These are phyloP conservation scores for Exophiala sp. DNA, from an alignment of 2,329 filamentous ascomycete species.

Conservation along the genomic window DNA sequence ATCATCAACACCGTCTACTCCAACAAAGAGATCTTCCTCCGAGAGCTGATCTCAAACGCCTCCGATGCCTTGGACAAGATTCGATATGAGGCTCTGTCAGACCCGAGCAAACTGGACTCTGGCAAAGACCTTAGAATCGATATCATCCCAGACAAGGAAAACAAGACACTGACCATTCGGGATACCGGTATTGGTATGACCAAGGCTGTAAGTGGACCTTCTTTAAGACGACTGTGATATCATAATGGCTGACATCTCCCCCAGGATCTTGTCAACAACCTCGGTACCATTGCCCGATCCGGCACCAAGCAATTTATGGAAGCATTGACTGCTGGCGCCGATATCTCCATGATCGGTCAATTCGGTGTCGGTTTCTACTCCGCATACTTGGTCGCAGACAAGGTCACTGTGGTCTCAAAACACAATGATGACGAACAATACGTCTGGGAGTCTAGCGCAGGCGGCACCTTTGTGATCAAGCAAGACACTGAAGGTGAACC, in stretches of 20 bases:
- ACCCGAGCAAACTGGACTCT: conserved; percentile 93
- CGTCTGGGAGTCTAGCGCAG: conserved; percentile 96
- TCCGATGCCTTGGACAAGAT: conserved; percentile 99
- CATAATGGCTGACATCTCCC: conserved; percentile 35
- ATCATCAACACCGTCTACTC: conserved; percentile 99
- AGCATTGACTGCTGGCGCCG: conserved; percentile 93
- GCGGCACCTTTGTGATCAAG: conserved; percentile 91
- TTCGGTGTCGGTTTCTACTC: conserved; percentile 99
- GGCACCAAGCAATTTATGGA: conserved; percentile 99
- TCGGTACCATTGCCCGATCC: conserved; percentile 97
- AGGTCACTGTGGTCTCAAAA: conserved; percentile 92
- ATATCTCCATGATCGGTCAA: conserved; percentile 99
- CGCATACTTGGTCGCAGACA: conserved; percentile 97
- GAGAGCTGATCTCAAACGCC: conserved; percentile 97
- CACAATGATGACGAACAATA: conserved; percentile 99
- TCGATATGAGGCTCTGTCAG: conserved; percentile 95
- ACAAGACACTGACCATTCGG: conserved; percentile 93
- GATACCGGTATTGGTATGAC: conserved; percentile 99
- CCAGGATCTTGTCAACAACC: conserved; percentile 98
- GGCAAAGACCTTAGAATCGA: conserved; percentile 98
- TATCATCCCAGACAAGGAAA: conserved; percentile 95
- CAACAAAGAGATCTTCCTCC: conserved; percentile 99
- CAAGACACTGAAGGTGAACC: conserved; percentile 86
- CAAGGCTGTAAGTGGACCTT: conserved; percentile 71
- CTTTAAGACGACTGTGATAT: neutral